Evolutionary conservation across 805 yeast genomes (phyloP), one percentile per base, ranked within the genome.

Genomic region (Kluyveromyces aestuarii): DNA sequence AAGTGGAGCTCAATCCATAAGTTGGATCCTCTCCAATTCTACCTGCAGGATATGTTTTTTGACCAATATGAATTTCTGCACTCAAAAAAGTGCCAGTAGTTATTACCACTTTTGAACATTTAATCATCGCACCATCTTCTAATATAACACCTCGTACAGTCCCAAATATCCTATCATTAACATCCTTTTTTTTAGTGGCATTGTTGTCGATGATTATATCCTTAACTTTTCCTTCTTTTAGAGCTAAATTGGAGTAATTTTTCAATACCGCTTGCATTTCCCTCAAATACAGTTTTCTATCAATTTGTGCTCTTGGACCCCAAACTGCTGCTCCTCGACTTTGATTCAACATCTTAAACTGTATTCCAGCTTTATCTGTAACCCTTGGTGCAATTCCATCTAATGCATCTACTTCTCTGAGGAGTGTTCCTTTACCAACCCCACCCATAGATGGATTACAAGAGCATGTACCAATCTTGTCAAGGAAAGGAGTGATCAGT

Each of bases 391-490:
- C 81, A 1, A 91, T 85, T 8, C 99, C 99, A 64, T 91, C 99
- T 41, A 93, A 69, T 0, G 99, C 98, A 71, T 93, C 99, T 13
- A 93, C 88, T 68, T 93, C 99, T 55, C 87, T 77, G 37, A 93
- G 69, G 40, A 93, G 69, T 0, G 96, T 91, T 14, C 99, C 99
- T 61, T 93, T 93, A 1, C 99, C 99, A 48, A 93, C 90, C 52
- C 99, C 99, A 37, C 99, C 99, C 84, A 89, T 87, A 40, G 87
- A 89, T 9, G 99, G 99, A 63, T 93, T 93, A 65, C 99, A 93
- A 1, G 96, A 88, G 18, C 97, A 93, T 0, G 95, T 85, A 0
- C 99, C 99, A 13, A 93, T 81, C 60, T 87, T 86, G 27, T 72
- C 62, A 35, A 80, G 60, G 42, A 73, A 76, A 1, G 96, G 98